Conservation (phyloP, 2,329 filamentous ascomycete species). For the Fusarium multiceps region DNA sequence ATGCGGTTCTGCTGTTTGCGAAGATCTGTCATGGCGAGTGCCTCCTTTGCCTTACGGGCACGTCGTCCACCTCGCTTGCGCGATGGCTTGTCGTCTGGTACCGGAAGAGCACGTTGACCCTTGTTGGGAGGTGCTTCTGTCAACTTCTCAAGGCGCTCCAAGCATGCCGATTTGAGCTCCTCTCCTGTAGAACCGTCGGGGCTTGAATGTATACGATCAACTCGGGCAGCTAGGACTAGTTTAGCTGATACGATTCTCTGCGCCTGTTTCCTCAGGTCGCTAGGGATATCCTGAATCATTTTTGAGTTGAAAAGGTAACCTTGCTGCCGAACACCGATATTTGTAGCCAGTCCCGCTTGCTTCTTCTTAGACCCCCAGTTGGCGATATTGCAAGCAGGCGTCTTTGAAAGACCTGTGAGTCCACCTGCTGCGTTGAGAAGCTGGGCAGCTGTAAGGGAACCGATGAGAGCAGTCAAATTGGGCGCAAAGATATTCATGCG, state of each 20-base stretch:
- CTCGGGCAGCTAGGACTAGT: conserved; percentile 89
- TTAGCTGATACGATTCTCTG: conserved; percentile 96
- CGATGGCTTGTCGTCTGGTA: conserved; percentile 93
- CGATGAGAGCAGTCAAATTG: conserved; percentile 90
- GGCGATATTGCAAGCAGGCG: conserved; percentile 90
- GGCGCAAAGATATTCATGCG: conserved; percentile 97
- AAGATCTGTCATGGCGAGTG: conserved; percentile 95
- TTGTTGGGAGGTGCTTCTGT: conserved; percentile 93
- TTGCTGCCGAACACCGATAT: conserved; percentile 89
- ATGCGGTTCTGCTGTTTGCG: conserved; percentile 96
- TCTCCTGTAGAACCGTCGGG: conserved; percentile 86
- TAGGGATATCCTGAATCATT: conserved; percentile 85
- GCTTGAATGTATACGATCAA: conserved; percentile 85
- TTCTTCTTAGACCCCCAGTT: conserved; percentile 92
- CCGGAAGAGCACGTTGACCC: conserved; percentile 85
- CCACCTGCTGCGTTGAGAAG: conserved; percentile 96
- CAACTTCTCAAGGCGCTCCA: conserved; percentile 89
- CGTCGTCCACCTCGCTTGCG: conserved; percentile 91
- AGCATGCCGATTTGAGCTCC: conserved; percentile 82
- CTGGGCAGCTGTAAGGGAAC: conserved; percentile 92
- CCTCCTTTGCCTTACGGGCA: conserved; percentile 95
- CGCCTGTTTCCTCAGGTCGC: conserved; percentile 89
- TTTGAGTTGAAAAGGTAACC: conserved; percentile 94
- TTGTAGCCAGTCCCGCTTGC: conserved; percentile 87
- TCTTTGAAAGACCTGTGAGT: conserved; percentile 87